Base-by-base conservation (phyloP, 2,329 filamentous ascomycete genomes). In the Pleoardoris graminearum region DNA sequence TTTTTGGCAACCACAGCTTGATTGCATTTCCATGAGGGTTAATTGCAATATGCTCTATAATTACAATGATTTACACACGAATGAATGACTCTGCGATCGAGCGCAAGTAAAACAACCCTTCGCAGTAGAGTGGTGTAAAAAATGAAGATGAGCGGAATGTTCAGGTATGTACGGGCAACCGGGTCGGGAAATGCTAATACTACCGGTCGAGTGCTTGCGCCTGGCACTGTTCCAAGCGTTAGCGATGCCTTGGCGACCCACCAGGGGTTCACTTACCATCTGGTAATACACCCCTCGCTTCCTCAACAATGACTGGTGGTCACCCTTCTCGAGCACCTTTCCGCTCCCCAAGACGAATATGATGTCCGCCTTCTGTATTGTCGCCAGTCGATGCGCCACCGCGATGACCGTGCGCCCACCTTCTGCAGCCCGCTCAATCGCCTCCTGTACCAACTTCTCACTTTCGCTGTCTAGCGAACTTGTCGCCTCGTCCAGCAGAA, bases 141-240 rank as follows among this genome's bases (percentile, higher is more conserved):
- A 27, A 12, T n/a, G 16, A 4, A 16, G 14, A 23, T n/a, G 17
- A 21, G 25, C n/a, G 7, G 16, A 32, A 7, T 14, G 29, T n/a
- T 14, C 14, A 14, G 14, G 1, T 7, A 23, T 33, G 2, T 44
- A 16, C 6, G 10, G 4, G 17, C 4, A 32, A 33, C 12, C 3
- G 41, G 6, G 17, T 2, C 10, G 14, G 16, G 21, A 25, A 10
- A 30, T 12, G 6, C 11, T 1, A 1, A 17, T 45, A 37, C 21
- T 36, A 73, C 6, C 66, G 65, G 58, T 74, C 70, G 47, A 75
- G 56, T 50, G 72, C 71, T 48, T 75, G 72, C 12, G 70, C 68
- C 54, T 72, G 71, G 57, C 72, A 75, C 68, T 71, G 36, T 19
- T 21, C 7, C 2, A 45, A 11, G 25, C 3, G 41, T 67, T 53